These are phyloP conservation scores for Blakeslea trispora DNA, from an alignment of 371 early-diverging fungal genomes.

Conservation along the genomic window DNA sequence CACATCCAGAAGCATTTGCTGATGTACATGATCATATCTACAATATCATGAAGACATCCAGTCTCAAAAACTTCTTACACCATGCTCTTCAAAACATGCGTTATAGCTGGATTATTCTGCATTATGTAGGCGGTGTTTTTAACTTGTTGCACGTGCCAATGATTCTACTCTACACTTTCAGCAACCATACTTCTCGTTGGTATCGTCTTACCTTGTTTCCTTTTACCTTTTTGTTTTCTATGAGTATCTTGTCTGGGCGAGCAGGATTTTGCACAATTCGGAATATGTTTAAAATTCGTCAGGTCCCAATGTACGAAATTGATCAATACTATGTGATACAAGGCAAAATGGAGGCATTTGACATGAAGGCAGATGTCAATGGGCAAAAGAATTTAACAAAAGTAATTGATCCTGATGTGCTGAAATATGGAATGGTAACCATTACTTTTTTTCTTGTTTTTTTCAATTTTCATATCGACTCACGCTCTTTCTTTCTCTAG, in stretches of 20 bases:
- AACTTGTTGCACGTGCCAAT: slow-evolving; percentile 21
- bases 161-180: slow-evolving; percentile 17
- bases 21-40: slow-evolving; percentile 25
- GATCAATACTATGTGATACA: slow-evolving; percentile 8
- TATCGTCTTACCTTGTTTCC: slow-evolving; percentile 13
- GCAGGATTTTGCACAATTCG: slow-evolving; percentile 23
- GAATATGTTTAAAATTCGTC: slow-evolving; percentile 8
- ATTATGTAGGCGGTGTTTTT: slow-evolving; percentile 9
- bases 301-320: slow-evolving; percentile 13
- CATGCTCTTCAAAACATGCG: slow-evolving; percentile 23
- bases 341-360: neutral
- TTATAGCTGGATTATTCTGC: slow-evolving; percentile 19
- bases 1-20: slow-evolving; percentile 28
- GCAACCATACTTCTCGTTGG: slow-evolving; percentile 17
- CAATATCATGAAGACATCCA: slow-evolving; percentile 17
- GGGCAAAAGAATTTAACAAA: slow-evolving; percentile 6
- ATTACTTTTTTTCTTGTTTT: neutral
- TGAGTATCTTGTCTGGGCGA: slow-evolving; percentile 12
- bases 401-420: slow-evolving; percentile 18
- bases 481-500: neutral
- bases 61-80: slow-evolving; percentile 23
- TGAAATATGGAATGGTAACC: slow-evolving; percentile 16
- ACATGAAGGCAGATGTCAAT: slow-evolving; percentile 9
- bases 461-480: too few relatives aligned
- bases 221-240: slow-evolving; percentile 9